A percentile compares a stretch with the other conserved stretches of the same genome.
These are phyloP conservation scores for Actinidia chinensis DNA, from an alignment of 179 eudicot genomes.

Conservation along the genomic window DNA sequence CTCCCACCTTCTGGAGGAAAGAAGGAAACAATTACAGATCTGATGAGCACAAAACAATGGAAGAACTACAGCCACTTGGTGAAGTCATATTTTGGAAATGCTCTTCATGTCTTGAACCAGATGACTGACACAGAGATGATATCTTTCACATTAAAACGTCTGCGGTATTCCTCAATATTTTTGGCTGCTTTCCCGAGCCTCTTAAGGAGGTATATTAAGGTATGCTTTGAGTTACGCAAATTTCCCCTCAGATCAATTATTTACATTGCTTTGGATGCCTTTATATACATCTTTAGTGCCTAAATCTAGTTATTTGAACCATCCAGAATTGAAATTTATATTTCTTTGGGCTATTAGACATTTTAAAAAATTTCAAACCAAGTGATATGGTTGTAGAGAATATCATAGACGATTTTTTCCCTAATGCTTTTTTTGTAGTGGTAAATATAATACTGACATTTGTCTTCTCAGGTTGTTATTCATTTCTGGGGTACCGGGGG, in stretches of 20 bases:
- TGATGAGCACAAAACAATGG: slow-evolving; percentile 66
- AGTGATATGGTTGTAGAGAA: neutral
- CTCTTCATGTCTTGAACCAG: slow-evolving; percentile 84
- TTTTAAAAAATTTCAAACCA: neutral
- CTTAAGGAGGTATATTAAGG: slow-evolving; percentile 89
- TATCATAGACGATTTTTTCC: neutral
- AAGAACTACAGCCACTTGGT: slow-evolving; percentile 77
- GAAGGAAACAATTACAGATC: slow-evolving; percentile 56
- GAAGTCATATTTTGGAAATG: slow-evolving; percentile 89
- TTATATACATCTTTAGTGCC: neutral
- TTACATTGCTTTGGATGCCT: slow-evolving; percentile 6
- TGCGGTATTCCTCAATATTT: slow-evolving; percentile 67
- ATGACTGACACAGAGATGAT: slow-evolving; percentile 91
- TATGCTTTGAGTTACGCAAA: slow-evolving; percentile 27
- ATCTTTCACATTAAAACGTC: slow-evolving; percentile 67
- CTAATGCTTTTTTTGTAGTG: neutral
- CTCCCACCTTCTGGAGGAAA: slow-evolving; percentile 83
- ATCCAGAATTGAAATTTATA: neutral
- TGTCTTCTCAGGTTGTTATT: slow-evolving; percentile 64
- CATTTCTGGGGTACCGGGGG: slow-evolving; percentile 98
- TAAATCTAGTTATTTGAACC: neutral
- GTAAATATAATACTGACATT: neutral
- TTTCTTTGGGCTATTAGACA: neutral
- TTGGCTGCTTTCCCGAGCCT: slow-evolving; percentile 93
- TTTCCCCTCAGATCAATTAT: neutral